A percentile compares a stretch with the other conserved stretches of the same genome.
phyloP scores from a whole-genome alignment of 306 rosid species.

The Benincasa hispida region DNA sequence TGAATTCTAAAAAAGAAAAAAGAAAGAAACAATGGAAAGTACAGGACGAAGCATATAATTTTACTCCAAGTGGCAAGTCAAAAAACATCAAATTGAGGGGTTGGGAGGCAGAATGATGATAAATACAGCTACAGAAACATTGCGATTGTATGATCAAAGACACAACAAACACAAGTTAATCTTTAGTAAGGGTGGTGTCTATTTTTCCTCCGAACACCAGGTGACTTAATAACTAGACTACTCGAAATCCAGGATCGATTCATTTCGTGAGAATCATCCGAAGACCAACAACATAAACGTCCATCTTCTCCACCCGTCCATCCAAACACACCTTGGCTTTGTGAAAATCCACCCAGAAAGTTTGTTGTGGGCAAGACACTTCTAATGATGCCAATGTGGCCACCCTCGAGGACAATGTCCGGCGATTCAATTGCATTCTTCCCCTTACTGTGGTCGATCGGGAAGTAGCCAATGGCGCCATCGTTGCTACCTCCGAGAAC shows the following conservation, averaged over 20 bases:
- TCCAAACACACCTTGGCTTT: constrained; percentile 55
- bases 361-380: constrained; percentile 52
- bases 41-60: background rate
- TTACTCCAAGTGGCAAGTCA: background rate
- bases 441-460: constrained; percentile 33
- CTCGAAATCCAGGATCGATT: constrained; percentile 73
- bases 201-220: constrained; percentile 35
- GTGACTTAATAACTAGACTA: constrained; percentile 35
- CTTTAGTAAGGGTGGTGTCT: constrained; percentile 63
- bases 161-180: background rate
- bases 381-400: constrained; percentile 57
- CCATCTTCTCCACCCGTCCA: constrained; percentile 99
- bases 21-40: background rate
- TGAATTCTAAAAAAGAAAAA: too few relatives aligned
- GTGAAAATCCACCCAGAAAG: constrained; percentile 18
- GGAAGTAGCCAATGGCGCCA: constrained; percentile 75
- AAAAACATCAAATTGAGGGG: background rate
- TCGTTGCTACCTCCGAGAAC: constrained; percentile 65
- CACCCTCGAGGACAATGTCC: constrained; percentile 82
- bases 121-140: background rate
- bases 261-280: constrained; percentile 37
- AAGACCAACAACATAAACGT: constrained; percentile 73
- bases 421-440: constrained; percentile 44
- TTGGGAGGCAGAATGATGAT: background rate
- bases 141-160: background rate